A percentile compares a stretch with the other conserved stretches of the same genome.
phyloP scores from a whole-genome alignment of 1,284 basidiomycete species.

The Papiliotrema fonsecae region DNA sequence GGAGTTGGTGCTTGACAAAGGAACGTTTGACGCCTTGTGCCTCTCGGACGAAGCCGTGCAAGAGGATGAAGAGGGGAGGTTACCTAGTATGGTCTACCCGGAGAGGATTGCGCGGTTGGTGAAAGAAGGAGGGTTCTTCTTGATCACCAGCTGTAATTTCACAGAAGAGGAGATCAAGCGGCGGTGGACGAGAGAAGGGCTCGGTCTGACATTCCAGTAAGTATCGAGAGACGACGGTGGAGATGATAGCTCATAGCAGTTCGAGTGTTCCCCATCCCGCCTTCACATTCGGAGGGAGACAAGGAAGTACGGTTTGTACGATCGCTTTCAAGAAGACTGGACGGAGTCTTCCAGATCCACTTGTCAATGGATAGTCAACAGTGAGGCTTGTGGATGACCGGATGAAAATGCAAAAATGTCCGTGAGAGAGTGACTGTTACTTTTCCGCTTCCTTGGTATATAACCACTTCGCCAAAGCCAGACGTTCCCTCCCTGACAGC shows the following conservation, averaged over 20 bases:
- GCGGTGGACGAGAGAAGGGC: constrained; percentile 31
- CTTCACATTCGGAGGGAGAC: constrained; percentile 46
- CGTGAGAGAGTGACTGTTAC: too few relatives aligned
- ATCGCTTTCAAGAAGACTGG: constrained; percentile 42
- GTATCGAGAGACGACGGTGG: too few relatives aligned
- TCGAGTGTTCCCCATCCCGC: constrained; percentile 45
- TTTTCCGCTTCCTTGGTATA: too few relatives aligned
- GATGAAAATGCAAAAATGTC: too few relatives aligned
- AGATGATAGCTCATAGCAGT: constrained; percentile 15
- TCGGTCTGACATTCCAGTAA: constrained; percentile 43
- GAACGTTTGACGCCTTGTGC: constrained; percentile 47
- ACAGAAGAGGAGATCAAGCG: constrained; percentile 46
- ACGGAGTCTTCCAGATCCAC: background rate
- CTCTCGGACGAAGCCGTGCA: constrained; percentile 32
- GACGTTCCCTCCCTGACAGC: too few relatives aligned
- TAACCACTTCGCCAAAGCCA: too few relatives aligned
- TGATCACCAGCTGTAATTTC: constrained; percentile 50
- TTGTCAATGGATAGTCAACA: too few relatives aligned
- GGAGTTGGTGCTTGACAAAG: constrained; percentile 49
- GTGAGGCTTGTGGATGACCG: too few relatives aligned
- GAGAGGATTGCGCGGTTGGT: constrained; percentile 40
- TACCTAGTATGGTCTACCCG: constrained; percentile 44
- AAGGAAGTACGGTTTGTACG: constrained; percentile 44
- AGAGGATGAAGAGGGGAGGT: constrained; percentile 22
- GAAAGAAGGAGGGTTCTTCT: constrained; percentile 41